These are phyloP conservation scores for Arabidopsis thaliana DNA, from an alignment of 345 rosid species.

Conservation along the genomic window TAIR10.1 NC_003076.8:1691001-1691500, in stretches of 20 bases:
- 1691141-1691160: conserved; percentile 70
- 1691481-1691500: not conserved
- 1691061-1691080: conserved; percentile 12
- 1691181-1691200: conserved; percentile 80
- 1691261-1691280: conserved; percentile 60
- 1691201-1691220: conserved; percentile 54
- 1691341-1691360: not conserved
- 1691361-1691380: conserved; percentile 50
- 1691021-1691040: not conserved
- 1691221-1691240: conserved; percentile 44
- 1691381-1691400: conserved; percentile 55
- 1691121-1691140: conserved; percentile 48
- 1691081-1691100: conserved; percentile 27
- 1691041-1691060: conserved; percentile 18
- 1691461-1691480: conserved; percentile 61
- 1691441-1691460: conserved; percentile 49
- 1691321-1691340: not conserved
- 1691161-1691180: conserved; percentile 90
- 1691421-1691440: conserved; percentile 67
- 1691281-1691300: conserved; percentile 23
- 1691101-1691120: conserved; percentile 34
- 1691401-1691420: conserved; percentile 62
- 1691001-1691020: no score
- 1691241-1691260: conserved; percentile 55
- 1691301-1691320: not conserved